Evolutionary conservation across 768 basidiomycete genomes (phyloP).

Genomic region (Agrocybe chaxingu): DNA sequence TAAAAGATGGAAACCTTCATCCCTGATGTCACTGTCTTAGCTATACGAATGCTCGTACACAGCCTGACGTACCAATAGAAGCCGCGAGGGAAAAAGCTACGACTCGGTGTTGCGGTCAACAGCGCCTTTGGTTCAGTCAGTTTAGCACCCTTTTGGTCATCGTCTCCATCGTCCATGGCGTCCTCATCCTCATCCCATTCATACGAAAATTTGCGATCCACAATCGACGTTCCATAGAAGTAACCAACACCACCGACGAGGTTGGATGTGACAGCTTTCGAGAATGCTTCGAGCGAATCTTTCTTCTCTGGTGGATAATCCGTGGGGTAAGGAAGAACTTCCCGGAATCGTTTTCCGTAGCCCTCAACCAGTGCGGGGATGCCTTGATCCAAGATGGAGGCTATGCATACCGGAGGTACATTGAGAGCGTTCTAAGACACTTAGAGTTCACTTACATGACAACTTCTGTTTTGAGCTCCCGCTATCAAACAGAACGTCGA

Average conservation of each 20-base stretch:
- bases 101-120: constrained; percentile 90
- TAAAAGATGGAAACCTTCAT: constrained; percentile 94
- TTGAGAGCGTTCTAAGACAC: neutral
- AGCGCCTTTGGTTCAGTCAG: constrained; percentile 74
- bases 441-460: constrained; percentile 44
- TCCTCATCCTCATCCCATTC: constrained; percentile 83
- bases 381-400: constrained; percentile 60
- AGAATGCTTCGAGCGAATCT: constrained; percentile 63
- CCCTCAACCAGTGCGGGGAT: constrained; percentile 60
- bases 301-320: constrained; percentile 47
- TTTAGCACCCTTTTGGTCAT: constrained; percentile 48
- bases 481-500: constrained; percentile 88
- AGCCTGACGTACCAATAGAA: constrained; percentile 80
- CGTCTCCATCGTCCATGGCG: constrained; percentile 32
- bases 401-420: constrained; percentile 33
- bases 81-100: constrained; percentile 96
- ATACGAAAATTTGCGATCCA: constrained; percentile 81
- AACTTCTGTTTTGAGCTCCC: constrained; percentile 62
- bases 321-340: constrained; percentile 64
- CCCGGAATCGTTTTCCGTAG: constrained; percentile 66
- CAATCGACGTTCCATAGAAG: constrained; percentile 88
- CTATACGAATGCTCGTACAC: neutral
- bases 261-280: constrained; percentile 86
- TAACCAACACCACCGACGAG: constrained; percentile 92
- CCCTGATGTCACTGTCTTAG: constrained; percentile 46